Conservation (phyloP, 106 monocot species). For the Allium fistulosum region DNA sequence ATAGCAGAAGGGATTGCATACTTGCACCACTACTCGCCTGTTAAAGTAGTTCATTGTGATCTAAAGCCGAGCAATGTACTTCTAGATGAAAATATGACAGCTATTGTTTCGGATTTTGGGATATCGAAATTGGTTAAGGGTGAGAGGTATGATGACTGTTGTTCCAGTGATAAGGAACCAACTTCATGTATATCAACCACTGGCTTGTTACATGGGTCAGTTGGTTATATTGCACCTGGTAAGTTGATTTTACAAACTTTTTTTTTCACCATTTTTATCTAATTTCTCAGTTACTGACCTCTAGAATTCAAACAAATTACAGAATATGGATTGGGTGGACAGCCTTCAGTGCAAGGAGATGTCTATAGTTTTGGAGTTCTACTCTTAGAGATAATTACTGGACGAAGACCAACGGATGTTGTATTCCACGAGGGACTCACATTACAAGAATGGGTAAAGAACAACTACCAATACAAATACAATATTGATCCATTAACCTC, state of each 20-base stretch:
- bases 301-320: slow-evolving; percentile 5
- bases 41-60: slow-evolving; percentile 84
- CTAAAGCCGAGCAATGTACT: slow-evolving; percentile 97
- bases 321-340: slow-evolving; percentile 80
- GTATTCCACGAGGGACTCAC: slow-evolving; percentile 48
- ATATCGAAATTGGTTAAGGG: slow-evolving; percentile 51
- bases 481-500: slow-evolving; percentile 24
- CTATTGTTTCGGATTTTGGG: slow-evolving; percentile 82
- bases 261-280: slow-evolving; percentile 19
- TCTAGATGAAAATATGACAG: slow-evolving; percentile 68
- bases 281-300: neutral
- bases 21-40: slow-evolving; percentile 78
- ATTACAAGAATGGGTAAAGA: slow-evolving; percentile 63
- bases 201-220: slow-evolving; percentile 56
- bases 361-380: slow-evolving; percentile 88
- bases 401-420: slow-evolving; percentile 56
- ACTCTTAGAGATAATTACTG: slow-evolving; percentile 60
- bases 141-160: slow-evolving; percentile 10
- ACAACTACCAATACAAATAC: slow-evolving; percentile 14
- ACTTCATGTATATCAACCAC: slow-evolving; percentile 41
- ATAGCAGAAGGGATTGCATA: slow-evolving; percentile 87
- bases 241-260: slow-evolving; percentile 14
- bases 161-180: neutral
- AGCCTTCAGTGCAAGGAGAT: slow-evolving; percentile 67
- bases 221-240: slow-evolving; percentile 97